Evolutionary conservation across 129 eudicot genomes (phyloP), one percentile per base, ranked within the genome.

Genomic region (Arctium minus): DNA sequence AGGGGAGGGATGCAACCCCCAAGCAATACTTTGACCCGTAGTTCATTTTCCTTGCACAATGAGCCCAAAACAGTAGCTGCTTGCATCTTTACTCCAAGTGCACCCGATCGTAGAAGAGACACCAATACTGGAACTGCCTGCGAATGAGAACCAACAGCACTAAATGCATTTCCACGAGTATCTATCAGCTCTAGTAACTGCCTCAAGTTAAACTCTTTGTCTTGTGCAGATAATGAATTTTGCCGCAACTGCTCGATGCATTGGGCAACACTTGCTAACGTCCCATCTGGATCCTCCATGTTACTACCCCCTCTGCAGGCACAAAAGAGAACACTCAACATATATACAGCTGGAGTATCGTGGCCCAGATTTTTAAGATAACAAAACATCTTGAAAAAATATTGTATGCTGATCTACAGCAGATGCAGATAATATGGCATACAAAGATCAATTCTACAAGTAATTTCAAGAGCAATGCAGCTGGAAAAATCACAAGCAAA

Each of bases 81-180:
- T 89, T 96, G 98, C 85, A 96, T 88, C 82, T 96, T 96, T 70
- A 96, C 92, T 76, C 91, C 94, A n/a, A 91, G 92, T 82, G 97
- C 89, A 17, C 99, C 98, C 5, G 99, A 92, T 71, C 99, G 88
- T 76, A 96, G 88, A 82, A 96, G 98, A 65, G 99, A 96, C 18
- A 96, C 99, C 70, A 96, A 90, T n/a, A 96, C 99, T 15, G 99
- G 99, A 88, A 96, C 99, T 3, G 99, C 99, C 85, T 96, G 99
- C 35, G 99, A 96, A 86, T 96, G 99, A 80, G 99, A 93, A 53
- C 96, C 98, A 79, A 96, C 99, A 78, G 99, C 99, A 88, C 99
- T 88, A 83, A 96, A 93, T 77, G 98, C 99, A 84, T 86, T 93
- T 87, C 90, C 98, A 62, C 97, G 96, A 30, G 99, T 90, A 42